Percentiles rank a stretch among this genome's conserved stretches.
phyloP scores from a whole-genome alignment of 2,329 filamentous ascomycete species.

The Podosphaera leucotricha region DNA sequence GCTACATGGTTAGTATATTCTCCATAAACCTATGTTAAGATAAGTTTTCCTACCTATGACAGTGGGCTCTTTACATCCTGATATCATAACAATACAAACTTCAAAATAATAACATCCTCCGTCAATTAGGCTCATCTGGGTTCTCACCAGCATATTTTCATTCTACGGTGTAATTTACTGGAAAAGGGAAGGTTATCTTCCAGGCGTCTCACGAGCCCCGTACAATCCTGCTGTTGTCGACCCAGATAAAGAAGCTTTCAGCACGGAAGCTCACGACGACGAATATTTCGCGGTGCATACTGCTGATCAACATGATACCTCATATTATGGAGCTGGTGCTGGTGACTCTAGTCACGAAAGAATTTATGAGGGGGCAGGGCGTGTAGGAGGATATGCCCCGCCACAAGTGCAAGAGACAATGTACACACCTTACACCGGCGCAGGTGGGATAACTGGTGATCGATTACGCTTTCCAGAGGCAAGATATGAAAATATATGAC shows the following conservation, averaged over 20 bases:
- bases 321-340: conserved; percentile 4
- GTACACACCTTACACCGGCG: conserved; percentile 22
- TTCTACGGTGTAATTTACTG: conserved; percentile 37
- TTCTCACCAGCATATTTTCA: conserved; percentile 28
- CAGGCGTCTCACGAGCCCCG: conserved; percentile 20
- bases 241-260: conserved; percentile 46
- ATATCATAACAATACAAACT: too few species aligned
- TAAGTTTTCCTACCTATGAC: background rate
- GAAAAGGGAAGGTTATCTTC: conserved; percentile 35
- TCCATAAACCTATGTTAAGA: background rate
- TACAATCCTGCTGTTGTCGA: conserved; percentile 25
- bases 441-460: conserved; percentile 8
- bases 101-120: background rate
- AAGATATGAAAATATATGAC: conserved; percentile 26
- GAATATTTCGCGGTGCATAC: conserved; percentile 40
- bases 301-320: conserved; percentile 13
- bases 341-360: conserved; percentile 1
- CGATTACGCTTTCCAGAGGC: conserved; percentile 27
- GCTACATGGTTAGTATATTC: conserved; percentile 30
- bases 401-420: conserved; percentile 18
- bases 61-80: background rate
- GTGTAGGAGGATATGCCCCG: conserved; percentile 9
- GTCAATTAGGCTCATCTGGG: conserved; percentile 28
- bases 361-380: conserved; percentile 4
- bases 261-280: conserved; percentile 41